Evolutionary conservation across 139 green algal genomes (phyloP).

Genomic region (Asterochloris erici): DNA sequence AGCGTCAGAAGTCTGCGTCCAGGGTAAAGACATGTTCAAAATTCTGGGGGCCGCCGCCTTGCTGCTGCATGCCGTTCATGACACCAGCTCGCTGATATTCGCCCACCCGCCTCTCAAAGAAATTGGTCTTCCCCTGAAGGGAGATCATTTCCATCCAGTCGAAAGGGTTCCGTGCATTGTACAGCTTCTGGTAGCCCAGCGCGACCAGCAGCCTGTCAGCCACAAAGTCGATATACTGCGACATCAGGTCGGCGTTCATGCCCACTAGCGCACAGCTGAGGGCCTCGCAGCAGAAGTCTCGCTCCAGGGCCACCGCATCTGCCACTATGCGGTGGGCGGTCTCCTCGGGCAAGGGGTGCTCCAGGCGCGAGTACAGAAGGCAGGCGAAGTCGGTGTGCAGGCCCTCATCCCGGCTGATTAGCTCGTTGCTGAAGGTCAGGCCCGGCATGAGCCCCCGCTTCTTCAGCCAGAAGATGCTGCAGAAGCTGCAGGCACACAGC

Average conservation of each 20-base stretch:
- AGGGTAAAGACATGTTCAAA: slow-evolving; percentile 49
- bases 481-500: slow-evolving; percentile 42
- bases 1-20: slow-evolving; percentile 54
- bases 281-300: slow-evolving; percentile 64
- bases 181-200: slow-evolving; percentile 57
- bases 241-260: slow-evolving; percentile 74
- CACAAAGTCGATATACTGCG: slow-evolving; percentile 76
- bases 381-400: slow-evolving; percentile 79
- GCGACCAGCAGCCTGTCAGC: slow-evolving; percentile 65
- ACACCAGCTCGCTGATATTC: slow-evolving; percentile 81
- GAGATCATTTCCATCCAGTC: slow-evolving; percentile 90
- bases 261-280: slow-evolving; percentile 61
- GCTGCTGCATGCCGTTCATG: slow-evolving; percentile 39
- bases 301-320: slow-evolving; percentile 66
- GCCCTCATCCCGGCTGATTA: slow-evolving; percentile 77
- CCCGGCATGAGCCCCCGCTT: slow-evolving; percentile 72
- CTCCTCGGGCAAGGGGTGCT: slow-evolving; percentile 31
- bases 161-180: slow-evolving; percentile 73
- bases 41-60: not conserved
- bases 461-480: slow-evolving; percentile 82
- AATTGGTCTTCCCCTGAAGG: slow-evolving; percentile 79
- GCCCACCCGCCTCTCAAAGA: slow-evolving; percentile 82
- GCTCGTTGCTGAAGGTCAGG: slow-evolving; percentile 75
- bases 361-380: slow-evolving; percentile 58
- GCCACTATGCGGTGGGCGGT: slow-evolving; percentile 52